Conservation (phyloP, 2,329 filamentous ascomycete genomes). For the Orbilia javanica region DNA sequence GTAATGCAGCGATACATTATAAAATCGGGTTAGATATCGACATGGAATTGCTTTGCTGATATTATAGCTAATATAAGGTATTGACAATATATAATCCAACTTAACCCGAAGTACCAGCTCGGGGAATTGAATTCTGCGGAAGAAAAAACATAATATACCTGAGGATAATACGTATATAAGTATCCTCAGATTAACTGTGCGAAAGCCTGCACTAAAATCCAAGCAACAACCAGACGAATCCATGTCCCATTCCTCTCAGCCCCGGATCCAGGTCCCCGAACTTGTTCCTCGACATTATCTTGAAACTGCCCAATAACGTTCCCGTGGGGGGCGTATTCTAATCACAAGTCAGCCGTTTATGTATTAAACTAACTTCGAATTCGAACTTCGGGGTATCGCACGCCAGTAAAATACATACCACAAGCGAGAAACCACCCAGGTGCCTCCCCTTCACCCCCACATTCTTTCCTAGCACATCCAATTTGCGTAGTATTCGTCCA, state of each 20-base stretch:
- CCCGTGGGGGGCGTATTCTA: constrained; percentile 53
- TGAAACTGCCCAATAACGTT: constrained; percentile 48
- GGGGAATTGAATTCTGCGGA: too few species aligned
- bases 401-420: constrained; percentile 28
- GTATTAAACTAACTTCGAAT: neutral
- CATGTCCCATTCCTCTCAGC: constrained; percentile 9
- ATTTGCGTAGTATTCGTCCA: constrained; percentile 75
- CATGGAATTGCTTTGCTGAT: too few species aligned
- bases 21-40: too few species aligned
- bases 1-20: too few species aligned
- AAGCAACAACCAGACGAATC: constrained; percentile 16
- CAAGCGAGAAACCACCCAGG: constrained; percentile 54
- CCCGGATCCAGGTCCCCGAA: constrained; percentile 46
- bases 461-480: constrained; percentile 71
- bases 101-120: too few species aligned
- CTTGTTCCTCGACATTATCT: constrained; percentile 51
- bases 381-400: neutral
- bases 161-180: too few species aligned
- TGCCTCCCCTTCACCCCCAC: constrained; percentile 49
- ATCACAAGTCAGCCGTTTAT: neutral
- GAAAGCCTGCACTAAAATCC: constrained; percentile 15
- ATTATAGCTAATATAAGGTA: too few species aligned
- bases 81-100: too few species aligned
- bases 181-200: constrained; percentile 11
- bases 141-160: too few species aligned